Conservation (phyloP, 306 rosid species). For the Corylus heterophylla region DNA sequence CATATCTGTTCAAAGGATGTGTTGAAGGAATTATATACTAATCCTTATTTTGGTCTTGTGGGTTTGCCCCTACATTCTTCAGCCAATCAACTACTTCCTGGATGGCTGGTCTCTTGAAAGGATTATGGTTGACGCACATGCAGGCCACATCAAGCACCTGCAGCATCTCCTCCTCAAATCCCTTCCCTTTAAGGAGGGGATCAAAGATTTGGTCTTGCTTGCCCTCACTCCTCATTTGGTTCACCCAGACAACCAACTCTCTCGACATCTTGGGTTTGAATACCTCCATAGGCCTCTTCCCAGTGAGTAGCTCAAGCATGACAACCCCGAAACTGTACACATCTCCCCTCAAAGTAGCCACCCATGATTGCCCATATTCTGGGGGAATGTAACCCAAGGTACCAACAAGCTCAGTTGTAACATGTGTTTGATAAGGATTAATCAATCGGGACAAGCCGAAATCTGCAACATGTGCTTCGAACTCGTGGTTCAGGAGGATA, state of each 20-base stretch:
- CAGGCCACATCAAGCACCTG: constrained; percentile 87
- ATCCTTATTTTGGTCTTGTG: constrained; percentile 51
- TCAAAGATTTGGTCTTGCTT: constrained; percentile 76
- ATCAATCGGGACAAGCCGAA: constrained; percentile 87
- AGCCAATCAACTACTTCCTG: constrained; percentile 87
- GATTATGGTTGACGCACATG: constrained; percentile 79
- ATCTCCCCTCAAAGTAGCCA: constrained; percentile 93
- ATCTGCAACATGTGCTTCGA: constrained; percentile 91
- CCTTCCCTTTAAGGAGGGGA: constrained; percentile 65
- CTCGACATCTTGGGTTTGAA: constrained; percentile 73
- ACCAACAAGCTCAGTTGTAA: constrained; percentile 96
- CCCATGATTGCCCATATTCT: constrained; percentile 96
- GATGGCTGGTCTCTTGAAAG: constrained; percentile 82
- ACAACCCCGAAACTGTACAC: constrained; percentile 96
- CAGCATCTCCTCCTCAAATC: constrained; percentile 73
- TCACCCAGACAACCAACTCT: constrained; percentile 87
- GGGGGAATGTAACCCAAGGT: constrained; percentile 98
- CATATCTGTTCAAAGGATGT: constrained; percentile 43
- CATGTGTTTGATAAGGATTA: constrained; percentile 92
- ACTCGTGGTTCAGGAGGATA: constrained; percentile 78
- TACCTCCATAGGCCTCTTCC: constrained; percentile 85
- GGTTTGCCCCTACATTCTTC: constrained; percentile 55
- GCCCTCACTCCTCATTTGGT: constrained; percentile 71
- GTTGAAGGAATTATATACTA: constrained; percentile 34
- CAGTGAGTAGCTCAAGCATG: constrained; percentile 85